Evolutionary conservation across 139 green algal genomes (phyloP), one percentile per base, ranked within the genome.

Genomic region (Chlamydomonas asymmetrica): DNA sequence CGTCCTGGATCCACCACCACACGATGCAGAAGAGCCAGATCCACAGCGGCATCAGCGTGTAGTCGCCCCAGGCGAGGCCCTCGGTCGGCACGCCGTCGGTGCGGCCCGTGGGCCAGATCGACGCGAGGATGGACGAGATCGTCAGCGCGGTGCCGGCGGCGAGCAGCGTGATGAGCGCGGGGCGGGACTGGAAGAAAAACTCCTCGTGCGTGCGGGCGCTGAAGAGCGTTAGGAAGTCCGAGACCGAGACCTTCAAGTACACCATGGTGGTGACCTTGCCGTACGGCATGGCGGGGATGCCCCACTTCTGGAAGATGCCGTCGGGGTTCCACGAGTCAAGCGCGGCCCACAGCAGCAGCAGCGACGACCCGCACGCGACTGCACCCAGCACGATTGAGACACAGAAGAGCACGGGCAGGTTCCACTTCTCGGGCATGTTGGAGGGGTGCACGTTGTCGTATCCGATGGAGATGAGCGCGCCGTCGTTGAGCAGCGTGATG

Each of bases 401-500:
- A 18, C 83, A 60, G 82, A 92, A 95, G 25, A 94, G 81, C 50
- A 67, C 62, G 77, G 49, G 71, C 0, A 90, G 81, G 69, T 94
- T 90, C 91, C 90, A 93, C 77, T 93, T 94, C 83, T 95, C 92
- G 25, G 92, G 91, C 57, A 85, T 79, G 54, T 88, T 66, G 23
- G 83, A 91, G 45, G 92, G 84, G 35, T 85, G 82, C 22, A 96
- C 92, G 56, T 90, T 73, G 82, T 97, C 92, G 80, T 97, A 97
- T 57, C 85, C 92, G 43, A 97, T 86, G 22, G 89, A 91, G 84
- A 96, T 97, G 52, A 95, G 85, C 8, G 89, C 93, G 73, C 92
- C 92, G 76, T 97, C 92, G 78, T 97, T 97, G n/a, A 97, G 88
- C 63, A 97, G 54, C 35, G 92, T 97, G 91, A 97, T 97, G 57